Conservation (phyloP, 1,284 basidiomycete genomes). For the Pseudozyma thailandica region DNA sequence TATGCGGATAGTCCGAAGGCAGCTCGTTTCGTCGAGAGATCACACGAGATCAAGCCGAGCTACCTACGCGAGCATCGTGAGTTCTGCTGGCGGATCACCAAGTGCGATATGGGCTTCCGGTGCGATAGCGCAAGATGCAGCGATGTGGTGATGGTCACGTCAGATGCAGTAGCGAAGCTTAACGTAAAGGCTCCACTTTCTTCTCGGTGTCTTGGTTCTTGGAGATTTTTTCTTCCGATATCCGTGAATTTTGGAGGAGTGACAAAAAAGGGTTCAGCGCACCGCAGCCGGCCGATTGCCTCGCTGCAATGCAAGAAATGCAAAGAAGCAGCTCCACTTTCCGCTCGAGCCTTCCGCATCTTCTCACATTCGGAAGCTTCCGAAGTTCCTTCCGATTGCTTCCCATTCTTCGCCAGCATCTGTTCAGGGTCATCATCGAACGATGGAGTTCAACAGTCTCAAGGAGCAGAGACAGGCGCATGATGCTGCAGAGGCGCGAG, state of each 20-base stretch:
- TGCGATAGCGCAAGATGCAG: neutral
- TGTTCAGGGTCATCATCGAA: neutral
- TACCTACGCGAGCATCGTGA: too few species aligned
- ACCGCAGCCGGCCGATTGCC: constrained; percentile 16
- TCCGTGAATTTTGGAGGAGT: constrained; percentile 9
- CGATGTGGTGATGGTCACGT: neutral
- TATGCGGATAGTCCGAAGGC: too few species aligned
- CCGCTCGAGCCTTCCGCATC: constrained; percentile 25
- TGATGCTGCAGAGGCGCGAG: constrained; percentile 35
- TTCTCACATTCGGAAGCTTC: constrained; percentile 1
- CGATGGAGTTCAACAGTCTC: constrained; percentile 46
- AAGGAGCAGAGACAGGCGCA: constrained; percentile 27
- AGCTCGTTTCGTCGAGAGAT: too few species aligned
- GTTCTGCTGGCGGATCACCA: too few species aligned
- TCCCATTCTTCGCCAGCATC: neutral
- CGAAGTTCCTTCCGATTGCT: neutral
- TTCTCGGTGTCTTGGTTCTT: constrained; percentile 3
- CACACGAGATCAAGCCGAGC: too few species aligned
- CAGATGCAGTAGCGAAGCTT: neutral
- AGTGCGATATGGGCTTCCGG: neutral
- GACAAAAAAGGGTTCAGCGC: constrained; percentile 21
- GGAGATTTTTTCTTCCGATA: constrained; percentile 30
- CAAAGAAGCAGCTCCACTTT: constrained; percentile 11
- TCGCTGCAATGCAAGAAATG: neutral
- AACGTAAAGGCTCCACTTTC: constrained; percentile 23